Conservation (phyloP, 2,329 filamentous ascomycete species). For the Fusarium bulbicola region DNA sequence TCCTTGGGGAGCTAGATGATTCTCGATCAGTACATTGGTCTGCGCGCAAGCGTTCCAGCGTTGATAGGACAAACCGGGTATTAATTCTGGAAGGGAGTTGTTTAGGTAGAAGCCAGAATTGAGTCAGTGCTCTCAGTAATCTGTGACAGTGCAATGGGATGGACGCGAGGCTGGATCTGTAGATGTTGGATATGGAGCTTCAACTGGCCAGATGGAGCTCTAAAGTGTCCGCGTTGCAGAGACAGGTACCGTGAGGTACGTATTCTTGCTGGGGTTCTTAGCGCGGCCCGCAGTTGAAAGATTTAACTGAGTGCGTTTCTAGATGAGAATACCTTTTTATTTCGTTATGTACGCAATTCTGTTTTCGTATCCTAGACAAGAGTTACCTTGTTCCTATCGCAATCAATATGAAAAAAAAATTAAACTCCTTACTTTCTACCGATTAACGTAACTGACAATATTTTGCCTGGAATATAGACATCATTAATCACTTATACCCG, state of each 20-base stretch:
- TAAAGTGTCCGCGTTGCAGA: slow-evolving; percentile 2
- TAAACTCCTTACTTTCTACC: neutral
- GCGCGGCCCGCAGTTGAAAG: slow-evolving; percentile 19
- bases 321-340: neutral
- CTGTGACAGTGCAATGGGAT: neutral
- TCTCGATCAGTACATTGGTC: slow-evolving; percentile 18
- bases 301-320: neutral
- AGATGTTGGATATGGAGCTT: slow-evolving; percentile 31
- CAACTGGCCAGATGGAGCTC: slow-evolving; percentile 45
- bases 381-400: neutral
- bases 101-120: neutral
- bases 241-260: slow-evolving; percentile 24
- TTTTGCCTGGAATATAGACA: neutral
- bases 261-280: slow-evolving; percentile 24
- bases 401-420: neutral
- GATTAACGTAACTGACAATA: neutral
- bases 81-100: neutral
- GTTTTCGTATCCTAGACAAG: neutral
- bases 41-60: neutral
- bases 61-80: slow-evolving; percentile 1
- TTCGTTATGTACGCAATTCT: neutral
- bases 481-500: neutral
- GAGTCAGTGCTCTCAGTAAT: neutral
- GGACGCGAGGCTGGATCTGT: slow-evolving; percentile 9
- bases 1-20: slow-evolving; percentile 6